Conservation (phyloP, 2,329 filamentous ascomycete genomes). For the Cryphonectria japonica region DNA sequence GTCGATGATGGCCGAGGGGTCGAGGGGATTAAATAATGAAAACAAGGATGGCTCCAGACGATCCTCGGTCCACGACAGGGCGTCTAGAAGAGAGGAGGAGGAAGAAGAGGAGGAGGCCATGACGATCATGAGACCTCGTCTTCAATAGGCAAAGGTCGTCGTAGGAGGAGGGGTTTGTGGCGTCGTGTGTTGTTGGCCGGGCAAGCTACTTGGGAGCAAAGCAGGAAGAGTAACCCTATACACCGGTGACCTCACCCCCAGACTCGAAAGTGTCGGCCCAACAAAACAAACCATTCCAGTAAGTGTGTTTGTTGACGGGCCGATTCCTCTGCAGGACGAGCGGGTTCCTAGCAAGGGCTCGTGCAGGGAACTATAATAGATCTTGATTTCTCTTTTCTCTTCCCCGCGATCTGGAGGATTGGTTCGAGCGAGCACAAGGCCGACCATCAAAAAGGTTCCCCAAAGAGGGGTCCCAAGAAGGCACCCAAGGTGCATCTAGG, state of each 20-base stretch:
- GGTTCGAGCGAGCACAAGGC: conserved; percentile 11
- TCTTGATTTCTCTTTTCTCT: neutral
- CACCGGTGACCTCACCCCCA: neutral
- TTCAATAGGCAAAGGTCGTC: conserved; percentile 1
- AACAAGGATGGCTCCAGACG: conserved; percentile 2
- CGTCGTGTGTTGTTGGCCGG: neutral
- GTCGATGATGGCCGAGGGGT: neutral
- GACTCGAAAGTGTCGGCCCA: neutral
- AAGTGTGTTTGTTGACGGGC: neutral
- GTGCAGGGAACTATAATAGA: neutral
- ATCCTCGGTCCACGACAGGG: conserved; percentile 9
- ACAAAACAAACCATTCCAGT: neutral
- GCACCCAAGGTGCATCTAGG: too few relatives aligned
- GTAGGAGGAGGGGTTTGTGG: neutral
- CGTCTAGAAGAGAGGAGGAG: neutral
- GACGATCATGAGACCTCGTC: conserved; percentile 1
- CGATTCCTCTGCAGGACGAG: conserved; percentile 9
- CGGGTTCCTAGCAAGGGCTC: neutral
- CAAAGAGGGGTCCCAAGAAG: too few relatives aligned
- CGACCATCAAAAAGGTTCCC: neutral
- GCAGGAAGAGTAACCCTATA: neutral
- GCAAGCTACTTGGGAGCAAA: too few relatives aligned
- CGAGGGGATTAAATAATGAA: neutral
- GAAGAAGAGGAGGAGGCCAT: conserved; percentile 1
- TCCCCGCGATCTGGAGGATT: neutral